phyloP scores from a whole-genome alignment of 805 yeast genomes.

The Suhomyces prunicola region DNA sequence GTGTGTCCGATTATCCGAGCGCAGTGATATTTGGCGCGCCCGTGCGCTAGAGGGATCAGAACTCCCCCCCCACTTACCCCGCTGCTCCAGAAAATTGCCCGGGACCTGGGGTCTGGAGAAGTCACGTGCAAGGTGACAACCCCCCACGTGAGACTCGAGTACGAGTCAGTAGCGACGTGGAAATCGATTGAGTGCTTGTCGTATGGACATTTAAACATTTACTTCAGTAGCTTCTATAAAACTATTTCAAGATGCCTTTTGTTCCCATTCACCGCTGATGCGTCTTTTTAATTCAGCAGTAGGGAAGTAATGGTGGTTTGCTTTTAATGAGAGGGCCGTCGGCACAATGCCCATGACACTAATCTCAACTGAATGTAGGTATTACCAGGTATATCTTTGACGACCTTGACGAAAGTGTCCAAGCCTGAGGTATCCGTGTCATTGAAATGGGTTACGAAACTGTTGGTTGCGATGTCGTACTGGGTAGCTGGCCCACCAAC shows the following conservation, averaged over 20 bases:
- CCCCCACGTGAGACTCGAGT: too few species aligned
- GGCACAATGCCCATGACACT: constrained; percentile 83
- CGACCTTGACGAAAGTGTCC: constrained; percentile 62
- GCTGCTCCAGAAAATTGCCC: not conserved
- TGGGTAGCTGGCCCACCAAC: constrained; percentile 86
- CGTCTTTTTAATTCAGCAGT: constrained; percentile 57
- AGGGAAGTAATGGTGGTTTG: constrained; percentile 86
- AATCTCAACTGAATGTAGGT: constrained; percentile 78
- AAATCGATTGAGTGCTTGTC: too few species aligned
- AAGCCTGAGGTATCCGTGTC: constrained; percentile 72
- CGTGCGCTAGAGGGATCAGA: not conserved
- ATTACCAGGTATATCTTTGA: constrained; percentile 70
- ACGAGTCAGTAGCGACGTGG: too few species aligned
- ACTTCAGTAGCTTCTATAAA: not conserved
- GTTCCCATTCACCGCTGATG: constrained; percentile 45
- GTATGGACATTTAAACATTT: not conserved
- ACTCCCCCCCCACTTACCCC: not conserved
- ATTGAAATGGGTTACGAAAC: constrained; percentile 86
- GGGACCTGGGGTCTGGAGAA: not conserved
- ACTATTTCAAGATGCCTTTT: constrained; percentile 31
- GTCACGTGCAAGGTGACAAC: not conserved
- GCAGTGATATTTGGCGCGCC: not conserved
- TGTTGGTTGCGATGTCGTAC: constrained; percentile 73
- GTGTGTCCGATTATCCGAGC: not conserved
- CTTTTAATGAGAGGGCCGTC: constrained; percentile 78